Evolutionary conservation across 305 asterid genomes (phyloP).

Genomic region (Caryopteris hybrid): DNA sequence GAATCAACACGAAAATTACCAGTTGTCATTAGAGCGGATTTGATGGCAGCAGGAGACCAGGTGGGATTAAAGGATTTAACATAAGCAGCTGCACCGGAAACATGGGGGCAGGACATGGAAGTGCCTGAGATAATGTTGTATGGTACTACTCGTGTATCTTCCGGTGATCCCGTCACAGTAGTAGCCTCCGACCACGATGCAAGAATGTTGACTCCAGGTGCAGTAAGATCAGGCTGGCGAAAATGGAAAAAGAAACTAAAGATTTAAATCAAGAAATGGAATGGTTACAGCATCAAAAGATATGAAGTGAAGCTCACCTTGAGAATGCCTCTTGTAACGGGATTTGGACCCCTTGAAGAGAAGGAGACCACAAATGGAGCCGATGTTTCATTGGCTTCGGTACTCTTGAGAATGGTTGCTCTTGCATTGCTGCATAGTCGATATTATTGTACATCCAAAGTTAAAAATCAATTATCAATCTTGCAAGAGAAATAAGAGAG

Average conservation of each 20-base stretch:
- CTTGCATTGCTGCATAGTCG: slow-evolving; percentile 34
- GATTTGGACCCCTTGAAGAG: slow-evolving; percentile 64
- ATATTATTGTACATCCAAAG: background rate
- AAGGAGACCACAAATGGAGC: slow-evolving; percentile 53
- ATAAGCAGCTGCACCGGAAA: slow-evolving; percentile 58
- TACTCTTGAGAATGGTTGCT: slow-evolving; percentile 44
- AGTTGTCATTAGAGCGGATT: slow-evolving; percentile 64
- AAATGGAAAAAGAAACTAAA: background rate
- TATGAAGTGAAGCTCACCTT: slow-evolving; percentile 25
- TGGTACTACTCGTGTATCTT: slow-evolving; percentile 38
- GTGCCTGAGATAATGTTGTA: slow-evolving; percentile 63
- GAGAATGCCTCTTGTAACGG: slow-evolving; percentile 41
- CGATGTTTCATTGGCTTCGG: slow-evolving; percentile 5
- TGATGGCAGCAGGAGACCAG: slow-evolving; percentile 69
- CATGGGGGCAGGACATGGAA: slow-evolving; percentile 76
- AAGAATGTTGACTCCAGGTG: slow-evolving; percentile 67
- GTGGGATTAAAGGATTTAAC: slow-evolving; percentile 56
- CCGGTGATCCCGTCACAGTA: slow-evolving; percentile 30
- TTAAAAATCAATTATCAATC: background rate
- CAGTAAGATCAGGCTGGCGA: slow-evolving; percentile 58
- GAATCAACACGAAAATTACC: slow-evolving; percentile 22
- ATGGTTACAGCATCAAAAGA: background rate
- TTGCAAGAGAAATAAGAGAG: too few relatives aligned
- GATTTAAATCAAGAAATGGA: background rate
- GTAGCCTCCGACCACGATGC: slow-evolving; percentile 65